These are phyloP conservation scores for Marasmius sp. DNA, from an alignment of 1,284 basidiomycete genomes.

Conservation along the genomic window DNA sequence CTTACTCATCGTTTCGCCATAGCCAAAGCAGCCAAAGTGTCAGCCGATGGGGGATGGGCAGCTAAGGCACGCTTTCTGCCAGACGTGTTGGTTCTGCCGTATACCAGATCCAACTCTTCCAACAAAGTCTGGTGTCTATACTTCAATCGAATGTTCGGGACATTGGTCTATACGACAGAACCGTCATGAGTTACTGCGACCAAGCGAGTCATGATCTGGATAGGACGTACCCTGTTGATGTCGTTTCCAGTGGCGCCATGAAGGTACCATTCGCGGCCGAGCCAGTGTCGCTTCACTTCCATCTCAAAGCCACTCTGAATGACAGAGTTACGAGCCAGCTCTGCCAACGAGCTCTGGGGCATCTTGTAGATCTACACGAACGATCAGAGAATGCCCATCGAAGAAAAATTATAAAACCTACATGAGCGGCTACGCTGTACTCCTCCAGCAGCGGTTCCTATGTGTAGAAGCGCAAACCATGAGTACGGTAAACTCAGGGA, in stretches of 20 bases:
- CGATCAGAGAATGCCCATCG: neutral
- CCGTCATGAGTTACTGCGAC: neutral
- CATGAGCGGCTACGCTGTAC: conserved; percentile 96
- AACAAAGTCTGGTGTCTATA: conserved; percentile 89
- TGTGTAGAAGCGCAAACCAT: neutral
- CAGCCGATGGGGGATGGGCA: conserved; percentile 22
- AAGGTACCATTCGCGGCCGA: conserved; percentile 88
- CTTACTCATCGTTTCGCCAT: conserved; percentile 23
- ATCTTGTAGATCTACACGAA: conserved; percentile 82
- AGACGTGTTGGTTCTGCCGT: neutral
- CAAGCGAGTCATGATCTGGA: neutral
- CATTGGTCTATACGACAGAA: conserved; percentile 75
- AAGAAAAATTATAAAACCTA: conserved; percentile 35
- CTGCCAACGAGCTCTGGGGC: conserved; percentile 80
- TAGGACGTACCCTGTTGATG: conserved; percentile 74
- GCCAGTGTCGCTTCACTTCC: conserved; percentile 97
- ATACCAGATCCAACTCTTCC: conserved; percentile 81
- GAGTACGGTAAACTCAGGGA: neutral
- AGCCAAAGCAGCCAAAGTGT: conserved; percentile 32
- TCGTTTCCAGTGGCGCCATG: conserved; percentile 89
- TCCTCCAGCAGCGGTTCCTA: conserved; percentile 96
- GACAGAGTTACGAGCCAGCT: conserved; percentile 95
- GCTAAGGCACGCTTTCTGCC: neutral
- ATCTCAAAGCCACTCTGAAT: conserved; percentile 98
- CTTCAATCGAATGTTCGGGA: conserved; percentile 86